phyloP scores from a whole-genome alignment of 441 rosid species.

The Brassica hybrid region DNA sequence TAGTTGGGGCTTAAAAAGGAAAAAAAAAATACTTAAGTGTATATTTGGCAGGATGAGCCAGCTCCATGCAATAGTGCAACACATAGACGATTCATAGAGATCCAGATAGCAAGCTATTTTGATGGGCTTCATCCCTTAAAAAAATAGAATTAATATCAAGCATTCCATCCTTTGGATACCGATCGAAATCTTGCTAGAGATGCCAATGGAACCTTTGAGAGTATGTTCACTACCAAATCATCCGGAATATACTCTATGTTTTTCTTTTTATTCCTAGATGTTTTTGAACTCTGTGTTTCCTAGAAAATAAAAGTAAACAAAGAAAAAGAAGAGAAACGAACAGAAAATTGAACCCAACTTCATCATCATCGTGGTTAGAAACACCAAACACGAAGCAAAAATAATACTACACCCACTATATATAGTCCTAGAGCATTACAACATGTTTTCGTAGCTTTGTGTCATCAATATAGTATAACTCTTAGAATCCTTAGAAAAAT shows the following conservation, averaged over 20 bases:
- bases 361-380: not conserved
- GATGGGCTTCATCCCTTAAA: not conserved
- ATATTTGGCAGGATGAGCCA: too few species aligned
- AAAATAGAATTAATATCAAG: too few species aligned
- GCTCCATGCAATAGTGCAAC: too few species aligned
- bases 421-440: too few species aligned
- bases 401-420: too few species aligned
- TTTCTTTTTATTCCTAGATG: not conserved
- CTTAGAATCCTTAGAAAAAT: too few species aligned
- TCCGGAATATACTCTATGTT: not conserved
- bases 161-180: not conserved
- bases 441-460: too few species aligned
- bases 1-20: too few species aligned
- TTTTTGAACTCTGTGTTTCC: not conserved
- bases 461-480: too few species aligned
- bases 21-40: too few species aligned
- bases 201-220: not conserved
- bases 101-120: not conserved
- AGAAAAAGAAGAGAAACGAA: not conserved
- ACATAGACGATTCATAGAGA: too few species aligned
- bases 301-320: not conserved
- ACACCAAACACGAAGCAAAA: too few species aligned
- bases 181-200: not conserved
- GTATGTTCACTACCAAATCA: not conserved
- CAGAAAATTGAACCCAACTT: not conserved